Evolutionary conservation across 306 rosid species (phyloP).

Genomic region (Acmispon strigosus): DNA sequence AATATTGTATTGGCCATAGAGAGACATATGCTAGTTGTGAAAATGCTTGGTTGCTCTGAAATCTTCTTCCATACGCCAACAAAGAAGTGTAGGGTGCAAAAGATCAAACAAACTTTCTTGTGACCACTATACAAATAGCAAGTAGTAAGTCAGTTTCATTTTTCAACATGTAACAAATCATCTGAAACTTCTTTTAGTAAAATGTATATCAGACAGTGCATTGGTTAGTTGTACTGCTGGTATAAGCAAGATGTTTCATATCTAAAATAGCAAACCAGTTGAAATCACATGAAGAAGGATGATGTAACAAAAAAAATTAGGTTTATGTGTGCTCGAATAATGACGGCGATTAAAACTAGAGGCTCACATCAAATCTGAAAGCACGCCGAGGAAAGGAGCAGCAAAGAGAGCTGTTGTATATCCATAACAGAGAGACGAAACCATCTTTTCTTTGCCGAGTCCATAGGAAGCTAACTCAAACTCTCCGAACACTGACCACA

Average conservation of each 20-base stretch:
- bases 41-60: slow-evolving; percentile 48
- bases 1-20: slow-evolving; percentile 62
- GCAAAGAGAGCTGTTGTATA: slow-evolving; percentile 58
- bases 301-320: slow-evolving; percentile 4
- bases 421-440: slow-evolving; percentile 55
- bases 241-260: slow-evolving; percentile 14
- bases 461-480: slow-evolving; percentile 62
- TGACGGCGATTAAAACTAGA: not conserved
- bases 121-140: slow-evolving; percentile 59
- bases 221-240: not conserved
- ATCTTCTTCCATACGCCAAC: slow-evolving; percentile 72
- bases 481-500: slow-evolving; percentile 76
- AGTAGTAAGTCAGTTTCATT: slow-evolving; percentile 21
- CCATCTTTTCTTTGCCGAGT: slow-evolving; percentile 52
- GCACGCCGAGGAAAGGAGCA: slow-evolving; percentile 62
- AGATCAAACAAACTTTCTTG: slow-evolving; percentile 62
- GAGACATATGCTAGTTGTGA: slow-evolving; percentile 52
- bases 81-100: slow-evolving; percentile 67
- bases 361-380: slow-evolving; percentile 80
- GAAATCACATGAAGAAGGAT: slow-evolving; percentile 14
- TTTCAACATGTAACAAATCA: slow-evolving; percentile 9
- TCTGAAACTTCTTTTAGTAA: not conserved
- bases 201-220: slow-evolving; percentile 8
- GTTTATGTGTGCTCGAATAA: not conserved
- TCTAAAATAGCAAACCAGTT: slow-evolving; percentile 16